A percentile compares a stretch with the other conserved stretches of the same genome.
These are phyloP conservation scores for Ophiostoma tasmaniense DNA, from an alignment of 2,329 filamentous ascomycete genomes.

Conservation along the genomic window DNA sequence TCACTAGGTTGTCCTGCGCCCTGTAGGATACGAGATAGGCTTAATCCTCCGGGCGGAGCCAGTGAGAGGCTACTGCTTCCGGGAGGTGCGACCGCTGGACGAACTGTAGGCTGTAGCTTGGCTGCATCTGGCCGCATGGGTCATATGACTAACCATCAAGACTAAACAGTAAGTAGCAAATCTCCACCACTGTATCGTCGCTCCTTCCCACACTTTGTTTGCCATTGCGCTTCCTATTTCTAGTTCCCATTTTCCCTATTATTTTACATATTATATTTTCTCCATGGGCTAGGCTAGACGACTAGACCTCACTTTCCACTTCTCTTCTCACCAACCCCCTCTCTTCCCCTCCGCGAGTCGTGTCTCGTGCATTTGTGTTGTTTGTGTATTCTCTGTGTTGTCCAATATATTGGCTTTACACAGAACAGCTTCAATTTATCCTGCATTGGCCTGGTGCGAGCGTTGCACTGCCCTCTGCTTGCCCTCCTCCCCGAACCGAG, in stretches of 20 bases:
- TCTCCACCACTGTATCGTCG: not conserved
- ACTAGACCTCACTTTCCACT: conserved; percentile 1
- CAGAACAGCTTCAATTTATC: not conserved
- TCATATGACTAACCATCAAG: conserved; percentile 14
- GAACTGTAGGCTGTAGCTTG: not conserved
- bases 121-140: not conserved
- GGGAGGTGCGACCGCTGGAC: not conserved
- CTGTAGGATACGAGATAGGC: not conserved
- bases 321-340: not conserved
- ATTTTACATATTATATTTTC: not conserved
- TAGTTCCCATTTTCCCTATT: not conserved
- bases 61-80: not conserved
- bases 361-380: not conserved
- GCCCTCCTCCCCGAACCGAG: not conserved
- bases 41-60: not conserved
- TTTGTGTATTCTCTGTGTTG: not conserved
- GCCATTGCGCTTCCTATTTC: not conserved
- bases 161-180: not conserved
- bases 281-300: not conserved
- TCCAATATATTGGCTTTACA: not conserved
- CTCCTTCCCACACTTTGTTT: not conserved
- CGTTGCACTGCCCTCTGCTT: not conserved
- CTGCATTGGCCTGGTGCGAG: conserved; percentile 3
- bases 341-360: not conserved
- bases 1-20: not conserved